Conservation (phyloP, 139 green algal genomes). For the Coelastrella sp. region DNA sequence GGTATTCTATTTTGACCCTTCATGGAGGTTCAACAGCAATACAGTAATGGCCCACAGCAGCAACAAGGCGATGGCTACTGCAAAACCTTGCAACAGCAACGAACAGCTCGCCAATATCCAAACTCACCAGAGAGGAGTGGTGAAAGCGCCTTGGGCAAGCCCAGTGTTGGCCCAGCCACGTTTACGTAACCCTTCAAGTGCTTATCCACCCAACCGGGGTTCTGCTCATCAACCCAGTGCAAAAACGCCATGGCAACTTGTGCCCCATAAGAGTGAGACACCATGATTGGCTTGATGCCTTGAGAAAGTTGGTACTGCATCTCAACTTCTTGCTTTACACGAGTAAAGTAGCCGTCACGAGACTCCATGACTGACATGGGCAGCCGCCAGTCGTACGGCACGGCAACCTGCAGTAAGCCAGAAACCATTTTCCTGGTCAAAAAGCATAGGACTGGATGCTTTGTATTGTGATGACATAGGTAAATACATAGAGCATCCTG, state of each 20-base stretch:
- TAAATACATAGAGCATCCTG: no score
- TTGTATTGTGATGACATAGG: neutral
- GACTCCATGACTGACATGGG: slow-evolving; percentile 73
- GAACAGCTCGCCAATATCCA: neutral
- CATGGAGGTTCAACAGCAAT: no score
- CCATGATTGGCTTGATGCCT: slow-evolving; percentile 71
- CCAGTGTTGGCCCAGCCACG: slow-evolving; percentile 78
- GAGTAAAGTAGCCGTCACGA: slow-evolving; percentile 76
- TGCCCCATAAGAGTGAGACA: slow-evolving; percentile 61
- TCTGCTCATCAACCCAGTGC: slow-evolving; percentile 52
- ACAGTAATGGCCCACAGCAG: no score
- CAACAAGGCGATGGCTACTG: no score
- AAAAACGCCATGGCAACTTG: slow-evolving; percentile 68
- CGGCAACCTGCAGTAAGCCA: slow-evolving; percentile 47
- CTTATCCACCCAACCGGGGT: slow-evolving; percentile 76
- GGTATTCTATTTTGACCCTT: no score
- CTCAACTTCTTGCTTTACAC: slow-evolving; percentile 64
- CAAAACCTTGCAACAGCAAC: no score
- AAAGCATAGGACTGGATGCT: neutral
- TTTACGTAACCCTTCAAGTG: slow-evolving; percentile 78
- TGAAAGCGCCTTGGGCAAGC: slow-evolving; percentile 80
- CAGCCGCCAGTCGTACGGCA: slow-evolving; percentile 89
- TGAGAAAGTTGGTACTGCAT: slow-evolving; percentile 35
- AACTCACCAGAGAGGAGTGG: slow-evolving; percentile 71
- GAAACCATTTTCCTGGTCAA: no score